A percentile compares a stretch with the other conserved stretches of the same genome.
These are phyloP conservation scores for Chlamydomonas sp. DNA, from an alignment of 139 green algal species.

Conservation along the genomic window DNA sequence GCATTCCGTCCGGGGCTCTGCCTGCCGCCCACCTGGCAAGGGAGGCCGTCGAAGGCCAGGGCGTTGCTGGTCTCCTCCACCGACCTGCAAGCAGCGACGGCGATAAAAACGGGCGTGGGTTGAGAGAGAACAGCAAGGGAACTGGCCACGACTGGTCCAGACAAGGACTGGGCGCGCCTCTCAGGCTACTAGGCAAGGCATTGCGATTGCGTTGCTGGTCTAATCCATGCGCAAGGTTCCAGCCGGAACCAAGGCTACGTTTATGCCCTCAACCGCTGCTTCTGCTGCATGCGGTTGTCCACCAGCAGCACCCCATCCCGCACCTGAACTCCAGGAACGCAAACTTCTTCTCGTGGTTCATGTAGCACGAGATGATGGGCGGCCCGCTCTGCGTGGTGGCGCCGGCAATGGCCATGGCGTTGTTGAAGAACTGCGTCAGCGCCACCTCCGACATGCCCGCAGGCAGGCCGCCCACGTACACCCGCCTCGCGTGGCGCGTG, in stretches of 20 bases:
- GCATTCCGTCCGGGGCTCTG: too few species aligned
- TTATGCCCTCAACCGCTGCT: too few species aligned
- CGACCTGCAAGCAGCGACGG: conserved; percentile 20
- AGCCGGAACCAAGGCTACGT: too few species aligned
- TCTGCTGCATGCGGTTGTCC: neutral
- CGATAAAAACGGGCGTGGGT: too few species aligned
- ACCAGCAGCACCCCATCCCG: neutral
- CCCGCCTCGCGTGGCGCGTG: conserved; percentile 87
- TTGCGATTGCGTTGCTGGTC: too few species aligned
- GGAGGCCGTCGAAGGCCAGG: conserved; percentile 90
- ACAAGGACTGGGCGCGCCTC: too few species aligned
- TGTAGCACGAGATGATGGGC: conserved; percentile 71
- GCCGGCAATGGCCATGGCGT: conserved; percentile 28
- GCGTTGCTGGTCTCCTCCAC: conserved; percentile 87
- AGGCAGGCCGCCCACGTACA: conserved; percentile 94
- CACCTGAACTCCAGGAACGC: conserved; percentile 91
- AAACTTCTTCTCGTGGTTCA: conserved; percentile 95
- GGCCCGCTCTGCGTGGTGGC: conserved; percentile 32
- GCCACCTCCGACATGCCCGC: conserved; percentile 38
- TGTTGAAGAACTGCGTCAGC: conserved; percentile 45
- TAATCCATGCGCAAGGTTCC: too few species aligned
- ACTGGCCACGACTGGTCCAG: too few species aligned
- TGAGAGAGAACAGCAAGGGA: too few species aligned
- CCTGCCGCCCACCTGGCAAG: conserved; percentile 44
- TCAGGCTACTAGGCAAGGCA: too few species aligned